These are phyloP conservation scores for Aspergillus kassunensis DNA, from an alignment of 495 filamentous ascomycete species.

Conservation along the genomic window DNA sequence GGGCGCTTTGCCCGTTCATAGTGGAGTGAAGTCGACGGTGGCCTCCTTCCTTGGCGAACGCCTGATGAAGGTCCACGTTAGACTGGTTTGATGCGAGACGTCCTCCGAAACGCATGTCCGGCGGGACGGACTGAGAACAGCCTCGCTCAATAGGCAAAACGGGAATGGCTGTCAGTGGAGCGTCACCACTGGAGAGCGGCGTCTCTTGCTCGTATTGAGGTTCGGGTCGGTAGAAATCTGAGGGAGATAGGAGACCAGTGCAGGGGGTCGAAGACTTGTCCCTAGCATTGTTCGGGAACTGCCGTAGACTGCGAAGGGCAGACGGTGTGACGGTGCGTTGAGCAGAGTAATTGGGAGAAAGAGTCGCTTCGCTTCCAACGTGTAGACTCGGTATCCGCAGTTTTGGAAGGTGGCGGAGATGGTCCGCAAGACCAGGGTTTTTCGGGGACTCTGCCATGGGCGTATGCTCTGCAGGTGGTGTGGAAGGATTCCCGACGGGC, in stretches of 20 bases:
- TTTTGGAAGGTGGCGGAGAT: slow-evolving; percentile 54
- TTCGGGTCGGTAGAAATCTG: slow-evolving; percentile 26
- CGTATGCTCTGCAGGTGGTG: slow-evolving; percentile 46
- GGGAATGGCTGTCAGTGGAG: slow-evolving; percentile 73
- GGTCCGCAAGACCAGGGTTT: slow-evolving; percentile 18
- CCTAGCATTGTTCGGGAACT: not conserved
- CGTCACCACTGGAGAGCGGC: slow-evolving; percentile 84
- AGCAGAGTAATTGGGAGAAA: slow-evolving; percentile 13
- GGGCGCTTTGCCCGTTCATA: not conserved
- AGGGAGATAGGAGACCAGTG: slow-evolving; percentile 16
- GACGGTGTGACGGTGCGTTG: slow-evolving; percentile 27
- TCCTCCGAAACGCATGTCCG: slow-evolving; percentile 70
- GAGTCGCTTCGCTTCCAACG: not conserved
- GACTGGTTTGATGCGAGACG: too few species aligned
- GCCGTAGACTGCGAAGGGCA: not conserved
- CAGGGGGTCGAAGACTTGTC: not conserved
- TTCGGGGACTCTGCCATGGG: slow-evolving; percentile 31
- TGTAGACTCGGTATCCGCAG: slow-evolving; percentile 47
- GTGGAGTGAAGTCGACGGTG: slow-evolving; percentile 12
- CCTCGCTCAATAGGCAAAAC: slow-evolving; percentile 66
- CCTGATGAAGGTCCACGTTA: too few species aligned
- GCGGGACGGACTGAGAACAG: slow-evolving; percentile 82
- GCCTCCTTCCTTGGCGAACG: slow-evolving; percentile 25
- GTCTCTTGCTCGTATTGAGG: slow-evolving; percentile 68
- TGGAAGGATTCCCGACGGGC: slow-evolving; percentile 36